These are phyloP conservation scores for Penicillium pulvis DNA, from an alignment of 495 filamentous ascomycete species.

Conservation along the genomic window DNA sequence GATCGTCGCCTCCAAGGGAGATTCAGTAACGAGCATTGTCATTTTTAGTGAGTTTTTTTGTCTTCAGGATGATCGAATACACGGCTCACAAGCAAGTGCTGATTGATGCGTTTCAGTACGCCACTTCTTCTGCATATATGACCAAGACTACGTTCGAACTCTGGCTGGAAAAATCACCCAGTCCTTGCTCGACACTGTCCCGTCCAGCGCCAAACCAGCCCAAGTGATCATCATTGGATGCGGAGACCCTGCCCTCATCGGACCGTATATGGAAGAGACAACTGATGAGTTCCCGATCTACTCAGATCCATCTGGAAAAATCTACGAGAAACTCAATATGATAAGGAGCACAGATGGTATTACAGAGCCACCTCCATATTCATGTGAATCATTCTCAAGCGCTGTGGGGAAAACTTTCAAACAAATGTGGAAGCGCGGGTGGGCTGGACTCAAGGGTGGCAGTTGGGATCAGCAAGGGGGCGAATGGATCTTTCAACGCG, in stretches of 20 bases:
- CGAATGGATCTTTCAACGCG: constrained; percentile 28
- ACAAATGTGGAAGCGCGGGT: constrained; percentile 21
- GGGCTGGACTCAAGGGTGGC: constrained; percentile 17
- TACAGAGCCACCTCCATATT: constrained; percentile 20
- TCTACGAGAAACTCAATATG: constrained; percentile 30
- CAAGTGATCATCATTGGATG: constrained; percentile 34
- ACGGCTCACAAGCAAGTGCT: background rate
- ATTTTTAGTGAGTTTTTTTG: background rate
- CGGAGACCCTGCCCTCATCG: constrained; percentile 24
- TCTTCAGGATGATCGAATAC: background rate
- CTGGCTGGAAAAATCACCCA: constrained; percentile 22
- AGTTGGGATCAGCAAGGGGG: constrained; percentile 25
- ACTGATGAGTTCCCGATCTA: constrained; percentile 24
- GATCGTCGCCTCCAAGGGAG: background rate
- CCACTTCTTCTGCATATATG: constrained; percentile 34
- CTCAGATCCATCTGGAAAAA: constrained; percentile 20
- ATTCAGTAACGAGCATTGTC: background rate
- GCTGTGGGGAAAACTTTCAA: constrained; percentile 10
- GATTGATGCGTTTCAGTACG: constrained; percentile 15
- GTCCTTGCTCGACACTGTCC: constrained; percentile 21
- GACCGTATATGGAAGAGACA: constrained; percentile 26
- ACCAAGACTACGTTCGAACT: constrained; percentile 30
- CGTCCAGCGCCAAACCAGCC: constrained; percentile 16
- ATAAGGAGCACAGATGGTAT: constrained; percentile 18
- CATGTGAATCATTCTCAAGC: constrained; percentile 13